Base-by-base conservation (phyloP, 805 yeast species). In the Cyberlindnera japonica region DNA sequence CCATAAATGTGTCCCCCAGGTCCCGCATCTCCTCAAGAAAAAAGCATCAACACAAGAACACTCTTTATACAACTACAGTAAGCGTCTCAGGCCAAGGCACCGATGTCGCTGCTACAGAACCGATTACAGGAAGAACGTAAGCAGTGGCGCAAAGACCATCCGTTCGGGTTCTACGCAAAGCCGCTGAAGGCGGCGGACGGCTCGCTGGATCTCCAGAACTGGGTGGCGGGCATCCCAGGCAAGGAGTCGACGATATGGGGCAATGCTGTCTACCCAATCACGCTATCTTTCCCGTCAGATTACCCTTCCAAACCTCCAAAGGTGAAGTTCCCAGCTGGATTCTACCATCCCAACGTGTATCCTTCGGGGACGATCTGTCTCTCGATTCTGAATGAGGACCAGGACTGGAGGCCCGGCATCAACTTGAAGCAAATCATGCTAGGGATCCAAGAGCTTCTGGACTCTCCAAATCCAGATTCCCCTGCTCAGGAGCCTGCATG, bases 401-500 rank as follows among this genome's bases (percentile, higher is more conserved):
- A 90, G 63, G 98, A 88, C 62, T 93, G 99, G 99, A 78, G 96
- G 57, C 99, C 99, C 1, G 96, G 96, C 8, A 84, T 91, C 51
- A 86, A 95, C 13, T 65, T 91, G 50, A 89, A 87, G 58, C 95
- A 91, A 59, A 83, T 93, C 43, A 81, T 84, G 2, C 67, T 89
- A 46, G 99, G 99, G 5, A 80, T 93, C 37, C 99, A 93, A 63
- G 96, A 90, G 61, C 71, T 93, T 40, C 69, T 93, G 45, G 86
- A 84, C 55, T 74, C 80, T 26, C 99, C 99, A 26, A 93, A 93
- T 59, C 95, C 95, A 17, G 81, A 81, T 47, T 89, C 97, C 0
- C 99, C 99, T 3, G 99, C 99, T 0, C 99, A 93, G 65, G 93
- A 88, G 50, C 95, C 95, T 3, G 98, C 99, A 2, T 93, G 90